Conservation (phyloP, 257 asterid genomes). For the Fraxinus quadrangulata region DNA sequence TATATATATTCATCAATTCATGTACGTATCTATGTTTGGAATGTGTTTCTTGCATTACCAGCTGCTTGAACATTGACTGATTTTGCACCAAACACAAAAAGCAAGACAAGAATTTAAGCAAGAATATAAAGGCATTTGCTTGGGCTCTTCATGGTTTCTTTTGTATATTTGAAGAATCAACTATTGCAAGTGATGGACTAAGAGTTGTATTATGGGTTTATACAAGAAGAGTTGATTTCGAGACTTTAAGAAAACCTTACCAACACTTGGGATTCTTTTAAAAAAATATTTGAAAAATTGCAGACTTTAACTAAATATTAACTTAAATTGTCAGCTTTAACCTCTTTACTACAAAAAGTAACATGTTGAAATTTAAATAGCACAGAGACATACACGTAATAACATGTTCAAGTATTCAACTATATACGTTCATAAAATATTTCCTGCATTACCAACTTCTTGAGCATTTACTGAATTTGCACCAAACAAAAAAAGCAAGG, state of each 20-base stretch:
- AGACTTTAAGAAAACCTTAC: too few relatives aligned
- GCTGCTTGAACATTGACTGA: constrained; percentile 46
- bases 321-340: too few relatives aligned
- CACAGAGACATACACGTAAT: too few relatives aligned
- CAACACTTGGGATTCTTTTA: too few relatives aligned
- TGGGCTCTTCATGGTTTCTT: constrained; percentile 27
- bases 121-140: neutral
- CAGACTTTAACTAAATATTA: too few relatives aligned
- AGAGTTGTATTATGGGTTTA: neutral
- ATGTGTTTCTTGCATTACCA: constrained; percentile 23
- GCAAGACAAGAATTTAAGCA: constrained; percentile 26
- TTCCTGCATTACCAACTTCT: constrained; percentile 41
- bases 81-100: constrained; percentile 36
- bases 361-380: too few relatives aligned
- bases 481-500: constrained; percentile 31
- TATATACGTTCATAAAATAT: too few relatives aligned
- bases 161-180: neutral
- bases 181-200: neutral
- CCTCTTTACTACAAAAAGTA: too few relatives aligned
- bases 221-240: neutral
- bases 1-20: too few relatives aligned
- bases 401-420: too few relatives aligned
- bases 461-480: constrained; percentile 42
- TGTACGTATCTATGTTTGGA: too few relatives aligned
- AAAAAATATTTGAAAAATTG: too few relatives aligned